These are phyloP conservation scores for Aspergillus oerlinghausenensis DNA, from an alignment of 2,329 filamentous ascomycete genomes.

Conservation along the genomic window DNA sequence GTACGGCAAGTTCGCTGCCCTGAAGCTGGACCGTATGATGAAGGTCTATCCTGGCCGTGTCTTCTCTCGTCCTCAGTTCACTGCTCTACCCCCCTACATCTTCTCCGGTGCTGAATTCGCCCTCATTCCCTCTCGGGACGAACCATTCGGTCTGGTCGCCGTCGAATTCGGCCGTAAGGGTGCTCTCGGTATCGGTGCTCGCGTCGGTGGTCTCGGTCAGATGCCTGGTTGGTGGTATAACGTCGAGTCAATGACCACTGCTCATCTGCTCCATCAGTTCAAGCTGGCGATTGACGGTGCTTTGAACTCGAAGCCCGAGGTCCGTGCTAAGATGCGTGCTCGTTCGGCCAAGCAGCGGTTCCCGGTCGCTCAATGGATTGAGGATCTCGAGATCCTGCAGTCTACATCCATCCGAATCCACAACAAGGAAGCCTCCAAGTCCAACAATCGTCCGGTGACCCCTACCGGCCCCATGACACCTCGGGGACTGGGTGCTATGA, in stretches of 20 bases:
- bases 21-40: constrained; percentile 63
- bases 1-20: constrained; percentile 63
- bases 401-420: constrained; percentile 56
- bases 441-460: constrained; percentile 29
- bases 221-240: constrained; percentile 71
- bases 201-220: constrained; percentile 63
- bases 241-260: constrained; percentile 60
- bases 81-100: constrained; percentile 60
- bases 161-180: constrained; percentile 67
- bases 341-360: constrained; percentile 62
- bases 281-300: constrained; percentile 59
- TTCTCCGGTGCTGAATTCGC: constrained; percentile 66
- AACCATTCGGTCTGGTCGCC: constrained; percentile 65
- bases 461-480: constrained; percentile 42
- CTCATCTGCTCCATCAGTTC: constrained; percentile 62
- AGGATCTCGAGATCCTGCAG: constrained; percentile 60
- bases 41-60: constrained; percentile 61
- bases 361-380: constrained; percentile 63
- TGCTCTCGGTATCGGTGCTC: constrained; percentile 61
- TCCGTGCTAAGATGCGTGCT: constrained; percentile 60
- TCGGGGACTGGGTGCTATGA: constrained; percentile 21
- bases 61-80: constrained; percentile 64
- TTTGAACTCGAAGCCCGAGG: constrained; percentile 52
- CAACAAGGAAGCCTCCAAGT: constrained; percentile 38
- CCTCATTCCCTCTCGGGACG: constrained; percentile 63